Percentiles rank a stretch among this genome's conserved stretches.
phyloP scores from a whole-genome alignment of 1,139 yeast species.

The Diutina ranongensis region DNA sequence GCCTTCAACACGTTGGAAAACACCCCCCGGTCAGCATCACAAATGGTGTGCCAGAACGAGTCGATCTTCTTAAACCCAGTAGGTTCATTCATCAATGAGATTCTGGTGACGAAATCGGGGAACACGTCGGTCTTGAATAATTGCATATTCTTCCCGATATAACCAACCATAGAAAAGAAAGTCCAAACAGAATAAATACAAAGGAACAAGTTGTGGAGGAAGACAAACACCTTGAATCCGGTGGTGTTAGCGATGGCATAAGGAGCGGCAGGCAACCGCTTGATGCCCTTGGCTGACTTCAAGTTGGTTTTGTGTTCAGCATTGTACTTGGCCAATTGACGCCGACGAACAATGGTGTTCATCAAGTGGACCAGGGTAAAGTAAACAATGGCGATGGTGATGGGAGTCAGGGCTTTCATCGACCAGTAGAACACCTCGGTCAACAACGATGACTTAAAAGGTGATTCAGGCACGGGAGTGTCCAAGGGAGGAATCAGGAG shows the following conservation, averaged over 20 bases:
- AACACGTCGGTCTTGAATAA: conserved; percentile 7
- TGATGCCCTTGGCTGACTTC: conserved; percentile 15
- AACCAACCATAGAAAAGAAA: conserved; percentile 49
- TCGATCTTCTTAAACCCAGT: conserved; percentile 13
- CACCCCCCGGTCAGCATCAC: conserved; percentile 51
- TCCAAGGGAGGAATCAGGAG: conserved; percentile 23
- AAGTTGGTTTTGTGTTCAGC: conserved; percentile 13
- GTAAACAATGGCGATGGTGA: conserved; percentile 48
- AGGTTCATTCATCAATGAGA: conserved; percentile 6
- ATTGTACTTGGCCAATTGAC: conserved; percentile 21
- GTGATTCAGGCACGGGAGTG: conserved; percentile 26
- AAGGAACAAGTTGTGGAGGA: conserved; percentile 50
- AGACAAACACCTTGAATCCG: conserved; percentile 43
- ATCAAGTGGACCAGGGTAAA: conserved; percentile 47
- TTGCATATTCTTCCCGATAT: conserved; percentile 31
- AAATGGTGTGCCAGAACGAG: conserved; percentile 47
- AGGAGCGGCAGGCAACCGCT: conserved; percentile 46
- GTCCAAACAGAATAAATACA: conserved; percentile 67
- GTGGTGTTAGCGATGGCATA: conserved; percentile 33
- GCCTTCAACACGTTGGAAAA: conserved; percentile 21
- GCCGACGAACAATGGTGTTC: conserved; percentile 30
- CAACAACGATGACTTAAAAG: conserved; percentile 21
- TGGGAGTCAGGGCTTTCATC: conserved; percentile 36
- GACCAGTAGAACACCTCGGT: conserved; percentile 18
- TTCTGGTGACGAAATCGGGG: conserved; percentile 14